Evolutionary conservation across 305 asterid genomes (phyloP).

Genomic region (Fraxinus paxiana): DNA sequence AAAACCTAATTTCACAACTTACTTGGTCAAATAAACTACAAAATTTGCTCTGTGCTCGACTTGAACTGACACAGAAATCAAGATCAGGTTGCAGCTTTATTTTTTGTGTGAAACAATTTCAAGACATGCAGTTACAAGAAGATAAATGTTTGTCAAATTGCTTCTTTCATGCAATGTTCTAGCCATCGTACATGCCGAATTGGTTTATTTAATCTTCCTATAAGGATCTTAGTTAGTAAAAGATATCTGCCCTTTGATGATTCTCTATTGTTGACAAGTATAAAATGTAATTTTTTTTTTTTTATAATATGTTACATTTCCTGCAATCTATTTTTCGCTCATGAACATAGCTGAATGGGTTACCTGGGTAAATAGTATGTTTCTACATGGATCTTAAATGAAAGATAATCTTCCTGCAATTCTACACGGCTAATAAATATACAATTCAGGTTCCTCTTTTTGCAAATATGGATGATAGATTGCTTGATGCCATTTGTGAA

Average conservation of each 20-base stretch:
- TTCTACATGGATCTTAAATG: slow-evolving; percentile 2
- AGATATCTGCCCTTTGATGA: neutral
- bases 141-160: neutral
- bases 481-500: slow-evolving; percentile 91
- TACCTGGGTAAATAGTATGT: neutral
- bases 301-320: neutral
- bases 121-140: neutral
- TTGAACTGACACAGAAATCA: neutral
- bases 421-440: neutral
- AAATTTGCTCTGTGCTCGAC: neutral
- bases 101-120: neutral
- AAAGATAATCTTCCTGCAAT: neutral
- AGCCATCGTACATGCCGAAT: neutral
- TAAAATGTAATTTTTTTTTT: neutral
- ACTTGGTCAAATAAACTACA: neutral
- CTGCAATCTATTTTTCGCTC: neutral
- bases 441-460: slow-evolving; percentile 79
- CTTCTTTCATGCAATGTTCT: neutral
- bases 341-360: neutral
- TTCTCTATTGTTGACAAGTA: neutral
- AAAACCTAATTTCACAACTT: slow-evolving; percentile 2
- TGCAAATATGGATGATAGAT: slow-evolving; percentile 89
- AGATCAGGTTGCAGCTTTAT: neutral
- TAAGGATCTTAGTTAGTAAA: neutral
- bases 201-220: neutral